Base-by-base conservation (phyloP, 768 basidiomycete genomes). In the Trametes maxima region DNA sequence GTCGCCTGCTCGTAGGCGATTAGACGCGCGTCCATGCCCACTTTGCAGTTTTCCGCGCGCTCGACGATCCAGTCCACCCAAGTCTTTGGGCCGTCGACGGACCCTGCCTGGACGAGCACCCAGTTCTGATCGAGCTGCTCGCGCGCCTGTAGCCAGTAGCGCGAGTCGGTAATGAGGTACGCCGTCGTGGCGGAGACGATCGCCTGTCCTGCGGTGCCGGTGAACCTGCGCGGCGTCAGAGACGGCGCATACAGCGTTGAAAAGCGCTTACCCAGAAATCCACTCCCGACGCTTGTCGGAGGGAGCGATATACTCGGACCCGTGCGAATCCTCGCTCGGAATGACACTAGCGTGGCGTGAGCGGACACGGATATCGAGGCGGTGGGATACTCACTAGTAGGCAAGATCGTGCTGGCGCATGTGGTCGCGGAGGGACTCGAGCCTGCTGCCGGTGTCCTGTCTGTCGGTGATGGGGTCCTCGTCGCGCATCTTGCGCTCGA, bases 1-100 rank as follows among this genome's bases (percentile, higher is more conserved):
- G 81, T 78, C 14, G 88, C 89, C 60, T 86, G 86, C 68, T 88
- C 85, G 68, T 90, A 85, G 0, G 91, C 83, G 56, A 95, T 75
- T 84, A 94, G 88, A 16, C 90, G 85, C 2, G 92, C 89, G 72
- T 96, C 94, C 56, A 95, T 81, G 13, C 94, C 94, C 50, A 95
- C 84, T 67, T 84, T 79, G 12, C 53, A 43, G 57, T 70, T 58
- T 22, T 65, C 57, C n/a, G 62, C 68, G 8, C 67, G 71, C 22
- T 63, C 65, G 12, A 62, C 33, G 43, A 95, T 71, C 86, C 87
- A 95, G 36, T 91, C 89, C 36, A 87, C 80, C 92, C 92, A 94
- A 68, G 88, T 85, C 66, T 82, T 85, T 2, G 87, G 85, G 2
- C 77, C 82, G 51, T 79, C 79, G 13, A 71, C 51, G 3, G 76